phyloP scores from a whole-genome alignment of 2,329 filamentous ascomycete genomes.

The Aspergillus sp. region DNA sequence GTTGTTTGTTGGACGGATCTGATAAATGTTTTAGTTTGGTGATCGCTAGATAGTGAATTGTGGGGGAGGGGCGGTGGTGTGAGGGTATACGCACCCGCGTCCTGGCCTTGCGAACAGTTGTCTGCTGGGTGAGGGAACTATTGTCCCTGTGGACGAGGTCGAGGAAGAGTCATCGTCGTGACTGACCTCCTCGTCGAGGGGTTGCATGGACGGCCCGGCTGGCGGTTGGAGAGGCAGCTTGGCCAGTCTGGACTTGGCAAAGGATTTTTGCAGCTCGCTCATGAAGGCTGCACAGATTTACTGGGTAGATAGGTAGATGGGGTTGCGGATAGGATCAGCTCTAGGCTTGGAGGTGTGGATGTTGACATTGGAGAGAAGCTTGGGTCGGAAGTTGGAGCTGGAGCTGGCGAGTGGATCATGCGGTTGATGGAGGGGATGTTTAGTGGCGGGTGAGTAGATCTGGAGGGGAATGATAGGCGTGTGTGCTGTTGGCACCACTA shows the following conservation, averaged over 20 bases:
- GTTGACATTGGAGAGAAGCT: neutral
- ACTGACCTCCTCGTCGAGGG: conserved; percentile 24
- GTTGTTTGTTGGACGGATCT: conserved; percentile 56
- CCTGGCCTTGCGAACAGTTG: conserved; percentile 70
- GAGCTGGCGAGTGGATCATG: conserved; percentile 5
- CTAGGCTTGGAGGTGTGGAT: neutral
- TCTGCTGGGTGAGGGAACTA: conserved; percentile 74
- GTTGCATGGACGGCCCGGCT: conserved; percentile 43
- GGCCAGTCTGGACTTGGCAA: conserved; percentile 73
- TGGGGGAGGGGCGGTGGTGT: neutral
- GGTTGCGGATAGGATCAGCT: neutral
- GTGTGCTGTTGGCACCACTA: neutral
- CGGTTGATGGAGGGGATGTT: conserved; percentile 1
- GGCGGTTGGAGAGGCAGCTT: conserved; percentile 61
- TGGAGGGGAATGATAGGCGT: neutral
- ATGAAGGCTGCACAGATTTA: conserved; percentile 48
- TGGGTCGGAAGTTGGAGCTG: neutral
- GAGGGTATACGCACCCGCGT: conserved; percentile 55
- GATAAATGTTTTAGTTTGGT: neutral
- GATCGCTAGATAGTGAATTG: neutral
- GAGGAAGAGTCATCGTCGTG: conserved; percentile 74
- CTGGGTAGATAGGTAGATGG: neutral
- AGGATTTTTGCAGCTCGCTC: conserved; percentile 79
- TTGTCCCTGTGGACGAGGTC: conserved; percentile 89
- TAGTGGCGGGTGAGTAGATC: neutral